Conservation (phyloP, 805 yeast genomes). For the Candida maesae region DNA sequence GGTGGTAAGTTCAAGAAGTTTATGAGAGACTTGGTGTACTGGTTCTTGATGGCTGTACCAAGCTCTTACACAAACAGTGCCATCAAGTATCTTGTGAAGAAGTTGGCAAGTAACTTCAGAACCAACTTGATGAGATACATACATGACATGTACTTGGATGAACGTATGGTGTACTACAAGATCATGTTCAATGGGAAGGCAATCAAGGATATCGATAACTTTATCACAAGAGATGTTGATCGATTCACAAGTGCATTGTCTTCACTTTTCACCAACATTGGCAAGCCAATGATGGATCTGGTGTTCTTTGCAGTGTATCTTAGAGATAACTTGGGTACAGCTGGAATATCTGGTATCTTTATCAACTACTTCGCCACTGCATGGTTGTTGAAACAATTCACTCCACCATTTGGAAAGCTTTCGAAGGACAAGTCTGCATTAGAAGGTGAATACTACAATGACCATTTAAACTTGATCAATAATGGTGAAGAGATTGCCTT, state of each 20-base stretch:
- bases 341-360: constrained; percentile 81
- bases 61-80: constrained; percentile 91
- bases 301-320: constrained; percentile 80
- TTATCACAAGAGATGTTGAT: constrained; percentile 79
- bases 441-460: constrained; percentile 86
- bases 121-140: constrained; percentile 79
- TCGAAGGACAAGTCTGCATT: constrained; percentile 69
- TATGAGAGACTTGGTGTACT: constrained; percentile 70
- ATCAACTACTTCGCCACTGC: constrained; percentile 81
- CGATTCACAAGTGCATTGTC: constrained; percentile 79
- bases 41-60: constrained; percentile 90
- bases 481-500: constrained; percentile 94
- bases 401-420: constrained; percentile 83
- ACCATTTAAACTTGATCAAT: constrained; percentile 78
- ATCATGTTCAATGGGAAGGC: constrained; percentile 46
- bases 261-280: constrained; percentile 80
- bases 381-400: constrained; percentile 58
- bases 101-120: constrained; percentile 79
- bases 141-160: constrained; percentile 85
- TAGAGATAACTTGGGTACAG: constrained; percentile 78
- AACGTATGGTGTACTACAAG: constrained; percentile 79
- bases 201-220: constrained; percentile 69
- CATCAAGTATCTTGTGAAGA: constrained; percentile 72
- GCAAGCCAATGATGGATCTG: constrained; percentile 87
- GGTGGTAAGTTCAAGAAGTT: constrained; percentile 76